A percentile compares a stretch with the other conserved stretches of the same genome.
phyloP scores from a whole-genome alignment of 176 grass and related monocot genomes.

The Elaeis guineensis region DNA sequence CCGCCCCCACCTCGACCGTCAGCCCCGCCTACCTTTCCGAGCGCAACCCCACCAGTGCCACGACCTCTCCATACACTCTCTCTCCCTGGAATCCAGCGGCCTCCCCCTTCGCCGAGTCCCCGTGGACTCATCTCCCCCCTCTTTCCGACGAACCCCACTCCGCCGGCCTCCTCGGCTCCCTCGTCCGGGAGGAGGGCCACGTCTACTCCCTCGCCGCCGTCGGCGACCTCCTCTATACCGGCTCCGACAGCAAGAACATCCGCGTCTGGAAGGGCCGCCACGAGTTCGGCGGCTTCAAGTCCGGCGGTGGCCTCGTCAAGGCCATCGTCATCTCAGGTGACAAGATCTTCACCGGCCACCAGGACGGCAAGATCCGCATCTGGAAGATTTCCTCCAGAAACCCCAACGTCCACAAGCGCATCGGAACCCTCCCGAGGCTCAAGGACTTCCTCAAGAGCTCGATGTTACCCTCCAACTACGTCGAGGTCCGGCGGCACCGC shows the following conservation, averaged over 20 bases:
- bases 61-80: neutral
- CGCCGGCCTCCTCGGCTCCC: conserved; percentile 6
- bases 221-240: conserved; percentile 12
- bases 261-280: conserved; percentile 10
- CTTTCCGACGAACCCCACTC: conserved; percentile 3
- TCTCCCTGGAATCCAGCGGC: neutral
- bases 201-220: conserved; percentile 16
- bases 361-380: conserved; percentile 16
- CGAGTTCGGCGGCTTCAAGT: conserved; percentile 16
- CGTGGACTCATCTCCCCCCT: conserved; percentile 9
- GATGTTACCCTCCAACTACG: conserved; percentile 14
- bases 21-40: conserved; percentile 3
- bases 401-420: neutral
- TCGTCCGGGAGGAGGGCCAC: conserved; percentile 16
- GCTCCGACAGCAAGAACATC: conserved; percentile 13
- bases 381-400: conserved; percentile 8
- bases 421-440: conserved; percentile 4
- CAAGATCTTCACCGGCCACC: conserved; percentile 11
- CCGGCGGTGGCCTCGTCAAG: conserved; percentile 19
- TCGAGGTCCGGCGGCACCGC: conserved; percentile 13
- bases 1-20: no score
- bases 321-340: conserved; percentile 7
- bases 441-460: conserved; percentile 19
- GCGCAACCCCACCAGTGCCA: neutral
- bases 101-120: conserved; percentile 19